Conservation (phyloP, 805 yeast species). For the Metschnikowia kunwiensis region DNA sequence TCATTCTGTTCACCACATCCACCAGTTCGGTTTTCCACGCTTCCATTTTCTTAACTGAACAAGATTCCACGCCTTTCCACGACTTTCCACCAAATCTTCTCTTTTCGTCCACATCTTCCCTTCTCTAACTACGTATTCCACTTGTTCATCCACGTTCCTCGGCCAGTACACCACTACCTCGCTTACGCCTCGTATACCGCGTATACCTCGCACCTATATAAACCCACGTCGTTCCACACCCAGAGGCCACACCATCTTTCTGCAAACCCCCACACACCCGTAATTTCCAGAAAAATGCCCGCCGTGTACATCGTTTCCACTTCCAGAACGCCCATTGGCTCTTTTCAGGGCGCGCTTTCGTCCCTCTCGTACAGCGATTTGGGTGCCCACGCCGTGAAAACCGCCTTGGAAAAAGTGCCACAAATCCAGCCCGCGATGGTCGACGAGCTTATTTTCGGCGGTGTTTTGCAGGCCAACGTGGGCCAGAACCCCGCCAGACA, state of each 20-base stretch:
- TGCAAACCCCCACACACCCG: too few relatives aligned
- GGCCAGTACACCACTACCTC: not conserved
- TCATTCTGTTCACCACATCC: too few relatives aligned
- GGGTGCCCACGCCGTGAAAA: slow-evolving; percentile 89
- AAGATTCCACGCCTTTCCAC: too few relatives aligned
- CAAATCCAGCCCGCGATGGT: slow-evolving; percentile 72
- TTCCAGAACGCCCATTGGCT: slow-evolving; percentile 94
- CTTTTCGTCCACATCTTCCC: too few relatives aligned
- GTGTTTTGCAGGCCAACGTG: slow-evolving; percentile 86
- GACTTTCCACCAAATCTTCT: too few relatives aligned
- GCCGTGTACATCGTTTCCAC: slow-evolving; percentile 85
- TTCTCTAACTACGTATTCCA: too few relatives aligned
- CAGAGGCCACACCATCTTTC: not conserved
- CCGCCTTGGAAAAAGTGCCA: slow-evolving; percentile 82
- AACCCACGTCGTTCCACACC: slow-evolving; percentile 6
- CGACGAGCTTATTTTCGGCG: slow-evolving; percentile 90
- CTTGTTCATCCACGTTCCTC: too few relatives aligned
- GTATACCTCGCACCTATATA: slow-evolving; percentile 2
- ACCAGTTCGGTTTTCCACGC: too few relatives aligned
- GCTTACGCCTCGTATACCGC: not conserved
- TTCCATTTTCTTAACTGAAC: too few relatives aligned
- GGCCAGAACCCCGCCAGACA: slow-evolving; percentile 99
- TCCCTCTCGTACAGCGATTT: slow-evolving; percentile 77
- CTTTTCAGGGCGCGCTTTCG: slow-evolving; percentile 82
- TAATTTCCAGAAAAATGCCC: slow-evolving; percentile 12